Base-by-base conservation (phyloP, 768 basidiomycete species). In the Lentinula edodes region DNA sequence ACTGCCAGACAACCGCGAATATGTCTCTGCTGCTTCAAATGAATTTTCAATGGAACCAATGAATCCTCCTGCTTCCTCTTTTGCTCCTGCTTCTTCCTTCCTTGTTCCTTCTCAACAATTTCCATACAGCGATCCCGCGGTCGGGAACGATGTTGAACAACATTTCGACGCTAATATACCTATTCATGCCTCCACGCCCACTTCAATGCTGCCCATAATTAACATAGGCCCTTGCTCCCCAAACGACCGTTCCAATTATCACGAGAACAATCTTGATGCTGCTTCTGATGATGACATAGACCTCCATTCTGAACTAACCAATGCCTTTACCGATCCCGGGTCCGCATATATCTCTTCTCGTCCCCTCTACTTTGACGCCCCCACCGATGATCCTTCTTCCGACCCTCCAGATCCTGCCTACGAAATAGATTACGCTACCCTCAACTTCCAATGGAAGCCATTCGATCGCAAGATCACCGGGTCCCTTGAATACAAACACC, bases 391-490 rank as follows among this genome's bases (percentile, higher is more conserved):
- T 12, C 20, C 52, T 35, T 23, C 32, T 12, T 57, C 42, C 34
- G 52, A 61, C 13, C 32, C 60, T 23, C 52, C 41, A 6, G 52
- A 61, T 42, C 18, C 52, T 39, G 5, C 39, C 4, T 43, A 28
- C 36, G 36, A 42, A n/a, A 16, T 52, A 8, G 61, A 54, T 32
- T 48, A 45, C 20, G 16, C 39, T 13, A 34, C 20, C 23, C 15
- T 60, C 12, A 28, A 60, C 51, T 60, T 60, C 18, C 59, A 52
- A 20, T 60, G 59, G 59, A 52, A 23, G 13, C 59, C 61, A 35
- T 61, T 61, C 53, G 39, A 55, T 20, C 53, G 61, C 15, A 56
- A 54, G n/a, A 10, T 23, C 28, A 46, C 45, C 13, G 41, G 16
- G 12, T 9, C 6, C 39, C 32, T 28, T n/a, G 41, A 43, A 58